phyloP scores from a whole-genome alignment of 148 eudicot species.

The Salicornia ramosissima region DNA sequence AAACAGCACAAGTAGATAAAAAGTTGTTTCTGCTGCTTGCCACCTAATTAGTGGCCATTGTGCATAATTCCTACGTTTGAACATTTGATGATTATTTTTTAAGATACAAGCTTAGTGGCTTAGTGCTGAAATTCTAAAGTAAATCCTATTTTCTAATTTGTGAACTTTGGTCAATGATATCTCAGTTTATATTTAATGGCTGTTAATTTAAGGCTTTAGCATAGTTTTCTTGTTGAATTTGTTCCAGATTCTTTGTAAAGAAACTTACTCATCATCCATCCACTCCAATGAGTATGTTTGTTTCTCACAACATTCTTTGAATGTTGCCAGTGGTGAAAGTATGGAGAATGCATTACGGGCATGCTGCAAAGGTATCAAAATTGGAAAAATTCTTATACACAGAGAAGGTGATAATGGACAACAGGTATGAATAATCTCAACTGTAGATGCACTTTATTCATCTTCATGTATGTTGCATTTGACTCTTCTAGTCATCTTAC shows the following conservation, averaged over 20 bases:
- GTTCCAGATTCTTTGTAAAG: constrained; percentile 8
- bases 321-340: constrained; percentile 78
- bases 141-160: background rate
- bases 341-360: constrained; percentile 98
- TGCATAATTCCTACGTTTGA: background rate
- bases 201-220: background rate
- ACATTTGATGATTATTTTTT: background rate
- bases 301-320: background rate
- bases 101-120: background rate
- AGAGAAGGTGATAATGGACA: constrained; percentile 95
- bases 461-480: background rate
- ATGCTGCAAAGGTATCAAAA: constrained; percentile 94
- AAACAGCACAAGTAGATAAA: background rate
- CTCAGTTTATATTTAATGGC: background rate
- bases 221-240: background rate
- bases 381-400: constrained; percentile 94
- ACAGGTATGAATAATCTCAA: constrained; percentile 48
- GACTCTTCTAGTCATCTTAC: background rate
- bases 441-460: background rate
- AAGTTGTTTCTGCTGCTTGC: background rate
- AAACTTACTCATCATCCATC: background rate
- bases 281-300: background rate
- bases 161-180: background rate
- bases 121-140: background rate
- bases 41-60: background rate